Evolutionary conservation across 1,139 yeast genomes (phyloP), one percentile per base, ranked within the genome.

Genomic region (Hansenula sp.): DNA sequence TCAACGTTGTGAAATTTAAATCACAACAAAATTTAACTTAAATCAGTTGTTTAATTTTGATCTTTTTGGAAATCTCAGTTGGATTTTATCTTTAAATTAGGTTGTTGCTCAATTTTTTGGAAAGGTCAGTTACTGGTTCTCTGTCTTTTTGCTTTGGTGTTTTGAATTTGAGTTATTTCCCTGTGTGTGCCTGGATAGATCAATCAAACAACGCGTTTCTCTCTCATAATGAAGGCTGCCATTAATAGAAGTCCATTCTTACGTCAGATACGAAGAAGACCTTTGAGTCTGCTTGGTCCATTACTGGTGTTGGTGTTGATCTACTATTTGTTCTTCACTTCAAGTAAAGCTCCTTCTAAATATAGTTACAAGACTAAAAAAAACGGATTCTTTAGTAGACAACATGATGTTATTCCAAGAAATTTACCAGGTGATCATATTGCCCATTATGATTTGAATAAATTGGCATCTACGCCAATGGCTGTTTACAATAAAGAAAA

Each of bases 401-500:
- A 46, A 24, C 45, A 62, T 25, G 73, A 65, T 42, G 73, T 76
- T 34, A 70, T 77, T 45, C 79, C 87, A 51, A 66, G 74, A 53
- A 77, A 77, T 58, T 62, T 78, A 40, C 86, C 88, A 22, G 83
- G 82, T 49, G 85, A 85, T 55, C 92, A 85, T 59, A 86, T 89
- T 52, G 76, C 85, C 36, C 94, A 87, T 59, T 88, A 84, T 60
- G 88, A 88, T 61, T 73, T 90, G 68, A 89, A 90, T 64, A 74
- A 75, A 54, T 68, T 90, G 50, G 77, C 80, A 29, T 73, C 90
- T 6, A 76, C 90, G 1, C 69, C 83, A 20, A 73, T 78, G 61
- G 83, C 95, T 9, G 76, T 79, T 40, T 71, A 72, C 44, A 85
- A 87, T 60, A 75, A 75, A 55, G 97, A 92, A 59, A 84, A 84